Base-by-base conservation (phyloP, 106 monocot genomes). In the Gastrodia elata region DNA sequence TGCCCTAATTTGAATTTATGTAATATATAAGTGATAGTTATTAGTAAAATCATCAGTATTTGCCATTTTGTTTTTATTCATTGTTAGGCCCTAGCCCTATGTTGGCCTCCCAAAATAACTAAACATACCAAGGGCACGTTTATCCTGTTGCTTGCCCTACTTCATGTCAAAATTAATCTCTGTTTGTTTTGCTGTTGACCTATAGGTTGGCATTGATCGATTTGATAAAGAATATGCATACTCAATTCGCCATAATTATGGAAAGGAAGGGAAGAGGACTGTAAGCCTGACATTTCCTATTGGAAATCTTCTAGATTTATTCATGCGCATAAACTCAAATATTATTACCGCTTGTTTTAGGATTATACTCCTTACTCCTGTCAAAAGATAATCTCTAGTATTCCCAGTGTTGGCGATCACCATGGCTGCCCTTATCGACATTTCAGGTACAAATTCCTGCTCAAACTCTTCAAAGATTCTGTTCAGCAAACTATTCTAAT, bases 181-280 rank as follows among this genome's bases (percentile, higher is more conserved):
- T 22, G 22, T 22, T 22, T 7, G 5, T 55, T 30, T 26, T 65
- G 70, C 52, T 59, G 36, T 35, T 71, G 59, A 32, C 37, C 28
- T 80, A n/a, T n/a, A 98, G 98, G 82, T 98, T 82, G 90, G 88
- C n/a, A 35, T 67, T 20, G 93, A 98, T 77, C 75, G 93, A 37
- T 98, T 98, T 82, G 98, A 93, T 73, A 98, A 93, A 75, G 90
- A 97, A 79, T 93, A 93, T 84, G 92, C 97, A 70, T 97, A 97
- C 39, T 38, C 70, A 65, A 82, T 97, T 73, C 78, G 97, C 4
- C 97, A 97, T 71, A 97, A 90, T 74, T 97, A 93, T 79, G 92
- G 93, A 55, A 98, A 91, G 87, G 93, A 98, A 85, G 97, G 97
- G 77, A 98, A 98, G 78, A 82, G 93, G 73, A 88, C 83, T 20